phyloP scores from a whole-genome alignment of 768 basidiomycete species.

The Pleurotus salmoneostramineus region DNA sequence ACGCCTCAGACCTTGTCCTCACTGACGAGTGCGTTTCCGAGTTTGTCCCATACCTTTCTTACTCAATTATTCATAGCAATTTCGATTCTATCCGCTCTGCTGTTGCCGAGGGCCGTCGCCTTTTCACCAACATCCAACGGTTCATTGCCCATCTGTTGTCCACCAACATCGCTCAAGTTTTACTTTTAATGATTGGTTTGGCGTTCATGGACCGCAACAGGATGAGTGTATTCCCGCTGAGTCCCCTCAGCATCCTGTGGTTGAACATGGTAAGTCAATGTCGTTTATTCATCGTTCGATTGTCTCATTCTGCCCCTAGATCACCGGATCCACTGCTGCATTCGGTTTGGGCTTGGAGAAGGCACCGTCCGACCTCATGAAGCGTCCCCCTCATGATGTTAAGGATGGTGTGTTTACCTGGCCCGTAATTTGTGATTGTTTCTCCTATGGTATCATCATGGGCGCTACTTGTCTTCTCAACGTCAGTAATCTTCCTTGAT shows the following conservation, averaged over 20 bases:
- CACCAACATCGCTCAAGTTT: constrained; percentile 51
- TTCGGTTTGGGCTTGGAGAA: constrained; percentile 51
- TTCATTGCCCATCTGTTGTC: constrained; percentile 53
- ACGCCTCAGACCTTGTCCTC: constrained; percentile 55
- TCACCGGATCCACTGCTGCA: constrained; percentile 47
- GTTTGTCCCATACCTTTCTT: constrained; percentile 41
- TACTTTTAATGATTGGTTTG: constrained; percentile 52
- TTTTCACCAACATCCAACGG: constrained; percentile 53
- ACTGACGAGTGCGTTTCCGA: constrained; percentile 74
- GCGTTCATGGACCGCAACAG: constrained; percentile 47
- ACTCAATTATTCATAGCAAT: constrained; percentile 25
- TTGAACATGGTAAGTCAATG: constrained; percentile 39
- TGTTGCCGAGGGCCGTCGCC: constrained; percentile 52
- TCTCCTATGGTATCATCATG: constrained; percentile 34
- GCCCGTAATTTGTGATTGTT: constrained; percentile 31
- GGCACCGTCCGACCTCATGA: constrained; percentile 50
- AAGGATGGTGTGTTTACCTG: constrained; percentile 34
- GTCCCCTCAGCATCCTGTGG: constrained; percentile 49
- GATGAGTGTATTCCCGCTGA: constrained; percentile 52
- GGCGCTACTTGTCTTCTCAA: constrained; percentile 26
- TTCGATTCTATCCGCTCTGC: constrained; percentile 60
- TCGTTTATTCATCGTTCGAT: neutral
- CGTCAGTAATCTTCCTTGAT: constrained; percentile 19
- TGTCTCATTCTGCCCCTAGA: constrained; percentile 11
- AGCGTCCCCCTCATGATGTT: constrained; percentile 33